Base-by-base conservation (phyloP, 257 asterid species). In the Nemophila menziesii region DNA sequence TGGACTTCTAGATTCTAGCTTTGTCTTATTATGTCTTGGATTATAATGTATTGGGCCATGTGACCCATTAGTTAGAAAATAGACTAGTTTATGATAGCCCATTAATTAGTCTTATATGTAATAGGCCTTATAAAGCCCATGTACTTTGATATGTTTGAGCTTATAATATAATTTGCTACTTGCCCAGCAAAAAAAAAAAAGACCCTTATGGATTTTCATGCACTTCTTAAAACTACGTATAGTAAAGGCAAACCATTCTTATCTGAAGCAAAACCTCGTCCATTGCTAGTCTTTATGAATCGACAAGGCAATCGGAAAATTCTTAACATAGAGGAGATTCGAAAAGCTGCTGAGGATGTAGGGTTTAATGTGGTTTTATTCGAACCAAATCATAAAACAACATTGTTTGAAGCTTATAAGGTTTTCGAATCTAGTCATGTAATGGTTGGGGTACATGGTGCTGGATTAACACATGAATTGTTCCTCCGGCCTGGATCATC, bases 381-480 rank as follows among this genome's bases (percentile, higher is more conserved):
- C 65, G 60, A 60, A 64, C 95, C 98, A 11, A 54, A 73, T 18
- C 52, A 65, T 20, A 79, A 71, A 4, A 69, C 82, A 14, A 92
- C 84, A 65, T 74, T 89, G 0, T 93, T 93, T 0, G 78, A 67
- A 27, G 57, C 71, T 13, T 89, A 80, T 11, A 51, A 65, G 17
- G 73, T 48, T 29, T 75, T 89, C 1, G 81, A 89, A 58, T 84
- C 94, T 0, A 80, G 93, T 18, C 94, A 89, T 46, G 93, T 77
- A 16, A 60, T 84, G 84, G 37, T 89, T 13, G 98, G 95, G 26
- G 95, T 84, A 45, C 98, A 89, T 2, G 98, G 98, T 5, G 98
- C 98, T 0, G 98, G 95, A 5, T 78, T 89, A 95, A 84, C 98
- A 8, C 93, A 89, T 52, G 74, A 84, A 52, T 70, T 89, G 6